A percentile compares a stretch with the other conserved stretches of the same genome.
Conservation (phyloP, 768 basidiomycete species). For the Hericium rajendrae region DNA sequence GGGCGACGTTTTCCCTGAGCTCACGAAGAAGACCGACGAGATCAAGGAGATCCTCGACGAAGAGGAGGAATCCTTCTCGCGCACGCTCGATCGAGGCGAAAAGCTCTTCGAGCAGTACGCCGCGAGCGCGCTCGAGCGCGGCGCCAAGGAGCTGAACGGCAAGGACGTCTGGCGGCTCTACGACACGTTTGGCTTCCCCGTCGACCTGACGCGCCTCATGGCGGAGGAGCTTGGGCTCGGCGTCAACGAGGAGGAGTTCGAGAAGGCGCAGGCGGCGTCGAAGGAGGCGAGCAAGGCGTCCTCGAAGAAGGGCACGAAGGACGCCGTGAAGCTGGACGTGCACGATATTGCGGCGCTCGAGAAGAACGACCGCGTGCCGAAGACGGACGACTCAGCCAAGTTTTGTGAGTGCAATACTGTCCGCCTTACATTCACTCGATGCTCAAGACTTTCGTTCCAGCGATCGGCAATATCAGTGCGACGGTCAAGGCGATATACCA, state of each 20-base stretch:
- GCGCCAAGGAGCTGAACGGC: conserved; percentile 62
- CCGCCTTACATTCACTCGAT: background rate
- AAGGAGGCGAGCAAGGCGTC: conserved; percentile 88
- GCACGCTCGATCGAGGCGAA: conserved; percentile 96
- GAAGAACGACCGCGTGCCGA: conserved; percentile 63
- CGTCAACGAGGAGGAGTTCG: conserved; percentile 85
- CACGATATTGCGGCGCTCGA: conserved; percentile 88
- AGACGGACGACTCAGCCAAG: conserved; percentile 90
- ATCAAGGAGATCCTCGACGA: conserved; percentile 95
- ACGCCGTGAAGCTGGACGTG: conserved; percentile 86
- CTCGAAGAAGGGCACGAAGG: conserved; percentile 56
- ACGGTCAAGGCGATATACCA: conserved; percentile 79
- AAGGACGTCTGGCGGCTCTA: conserved; percentile 96
- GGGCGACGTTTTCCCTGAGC: conserved; percentile 89
- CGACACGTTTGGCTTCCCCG: conserved; percentile 98
- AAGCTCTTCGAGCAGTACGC: conserved; percentile 90
- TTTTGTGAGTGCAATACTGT: conserved; percentile 50
- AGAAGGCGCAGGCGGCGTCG: conserved; percentile 76
- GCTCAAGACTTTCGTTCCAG: conserved; percentile 30
- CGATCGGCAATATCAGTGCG: conserved; percentile 66
- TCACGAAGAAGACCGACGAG: conserved; percentile 69
- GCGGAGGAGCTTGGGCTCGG: conserved; percentile 83
- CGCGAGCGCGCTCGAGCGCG: conserved; percentile 49
- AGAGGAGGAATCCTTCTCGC: conserved; percentile 94
- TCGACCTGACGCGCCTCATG: conserved; percentile 94